phyloP scores from a whole-genome alignment of 305 asterid genomes.

The Fraxinus greggii region DNA sequence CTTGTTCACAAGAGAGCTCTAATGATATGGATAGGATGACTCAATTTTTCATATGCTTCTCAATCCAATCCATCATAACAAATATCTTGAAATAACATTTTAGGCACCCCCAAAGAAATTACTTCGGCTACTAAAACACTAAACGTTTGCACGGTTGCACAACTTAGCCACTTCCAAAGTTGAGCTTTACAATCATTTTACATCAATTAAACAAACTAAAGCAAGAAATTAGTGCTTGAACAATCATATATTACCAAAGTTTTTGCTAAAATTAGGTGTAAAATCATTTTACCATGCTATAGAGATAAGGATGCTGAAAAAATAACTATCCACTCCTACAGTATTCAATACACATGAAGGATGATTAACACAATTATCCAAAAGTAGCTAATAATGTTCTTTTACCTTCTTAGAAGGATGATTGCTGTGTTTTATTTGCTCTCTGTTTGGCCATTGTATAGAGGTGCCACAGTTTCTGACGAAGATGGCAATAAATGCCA shows the following conservation, averaged over 20 bases:
- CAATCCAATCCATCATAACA: neutral
- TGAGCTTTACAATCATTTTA: neutral
- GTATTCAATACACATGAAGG: neutral
- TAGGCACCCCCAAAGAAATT: neutral
- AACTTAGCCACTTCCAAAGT: neutral
- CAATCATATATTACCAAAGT: neutral
- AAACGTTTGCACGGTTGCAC: neutral
- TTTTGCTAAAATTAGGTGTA: neutral
- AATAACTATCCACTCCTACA: neutral
- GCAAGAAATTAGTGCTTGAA: neutral
- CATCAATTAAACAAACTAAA: neutral
- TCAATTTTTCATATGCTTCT: neutral
- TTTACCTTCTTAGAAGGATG: slow-evolving; percentile 33
- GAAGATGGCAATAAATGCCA: slow-evolving; percentile 34
- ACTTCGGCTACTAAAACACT: neutral
- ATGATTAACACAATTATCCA: slow-evolving; percentile 7
- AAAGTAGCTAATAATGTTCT: slow-evolving; percentile 20
- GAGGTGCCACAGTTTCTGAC: slow-evolving; percentile 40
- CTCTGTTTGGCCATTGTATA: slow-evolving; percentile 30
- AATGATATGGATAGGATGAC: neutral
- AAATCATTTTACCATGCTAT: neutral
- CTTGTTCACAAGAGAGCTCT: neutral
- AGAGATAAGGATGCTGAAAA: neutral
- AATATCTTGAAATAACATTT: neutral
- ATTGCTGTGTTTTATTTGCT: slow-evolving; percentile 24